These are phyloP conservation scores for Acrasis kona DNA, from an alignment of 78 protist species.

Conservation along the genomic window DNA sequence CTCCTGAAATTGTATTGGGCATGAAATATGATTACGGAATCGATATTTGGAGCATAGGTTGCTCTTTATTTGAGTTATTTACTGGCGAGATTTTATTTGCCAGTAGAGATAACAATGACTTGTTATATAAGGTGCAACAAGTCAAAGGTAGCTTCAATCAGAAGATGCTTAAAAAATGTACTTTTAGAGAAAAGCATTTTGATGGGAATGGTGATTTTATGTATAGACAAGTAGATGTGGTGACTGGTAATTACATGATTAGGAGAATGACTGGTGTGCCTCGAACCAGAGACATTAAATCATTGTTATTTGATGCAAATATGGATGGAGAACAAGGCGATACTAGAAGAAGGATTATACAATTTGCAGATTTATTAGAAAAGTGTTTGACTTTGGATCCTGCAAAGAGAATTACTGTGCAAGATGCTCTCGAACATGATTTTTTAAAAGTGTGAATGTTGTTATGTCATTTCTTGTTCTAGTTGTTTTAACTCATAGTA, in stretches of 20 bases:
- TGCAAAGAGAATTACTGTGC: not conserved
- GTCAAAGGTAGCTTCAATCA: not conserved
- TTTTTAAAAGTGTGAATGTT: not conserved
- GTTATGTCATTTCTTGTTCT: no score
- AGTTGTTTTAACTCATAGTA: no score
- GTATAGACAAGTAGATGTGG: not conserved
- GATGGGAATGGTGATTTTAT: not conserved
- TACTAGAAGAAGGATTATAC: not conserved
- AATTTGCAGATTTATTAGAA: not conserved
- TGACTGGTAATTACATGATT: not conserved
- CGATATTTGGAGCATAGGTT: slow-evolving; percentile 4
- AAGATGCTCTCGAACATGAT: not conserved
- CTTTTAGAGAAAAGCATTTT: not conserved
- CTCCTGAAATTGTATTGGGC: slow-evolving; percentile 14
- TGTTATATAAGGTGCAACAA: not conserved
- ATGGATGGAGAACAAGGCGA: not conserved
- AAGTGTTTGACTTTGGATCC: not conserved
- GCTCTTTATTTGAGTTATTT: not conserved
- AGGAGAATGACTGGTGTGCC: not conserved
- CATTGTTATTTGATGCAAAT: not conserved
- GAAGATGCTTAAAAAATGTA: not conserved
- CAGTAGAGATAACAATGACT: not conserved
- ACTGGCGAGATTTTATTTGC: slow-evolving; percentile 5
- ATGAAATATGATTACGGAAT: not conserved
- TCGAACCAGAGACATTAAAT: not conserved